Percentiles rank a stretch among this genome's conserved stretches.
Conservation (phyloP, 208 protist species). For the Tritrichomonas foetus region DNA sequence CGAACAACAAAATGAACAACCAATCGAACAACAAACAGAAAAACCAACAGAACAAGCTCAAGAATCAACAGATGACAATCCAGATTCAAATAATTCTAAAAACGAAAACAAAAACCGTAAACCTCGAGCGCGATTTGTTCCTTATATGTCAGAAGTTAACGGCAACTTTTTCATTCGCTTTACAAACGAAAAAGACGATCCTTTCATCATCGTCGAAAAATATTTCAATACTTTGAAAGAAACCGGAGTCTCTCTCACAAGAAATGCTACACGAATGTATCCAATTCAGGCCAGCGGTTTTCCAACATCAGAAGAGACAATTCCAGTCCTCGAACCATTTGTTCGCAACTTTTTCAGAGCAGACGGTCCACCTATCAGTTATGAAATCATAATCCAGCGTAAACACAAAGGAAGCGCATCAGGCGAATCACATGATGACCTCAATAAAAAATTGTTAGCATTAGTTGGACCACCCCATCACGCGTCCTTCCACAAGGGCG, state of each 20-base stretch:
- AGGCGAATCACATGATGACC: conserved; percentile 7
- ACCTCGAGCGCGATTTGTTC: neutral
- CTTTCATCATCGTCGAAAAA: neutral
- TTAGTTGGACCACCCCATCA: neutral
- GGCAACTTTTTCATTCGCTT: conserved; percentile 23
- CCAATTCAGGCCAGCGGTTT: neutral
- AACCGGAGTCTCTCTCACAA: neutral
- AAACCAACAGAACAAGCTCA: neutral
- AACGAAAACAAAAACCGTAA: neutral
- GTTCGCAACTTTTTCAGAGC: neutral
- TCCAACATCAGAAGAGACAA: neutral
- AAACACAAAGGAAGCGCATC: neutral
- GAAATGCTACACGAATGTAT: neutral
- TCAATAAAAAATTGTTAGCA: neutral
- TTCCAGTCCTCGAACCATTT: neutral
- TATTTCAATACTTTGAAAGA: neutral
- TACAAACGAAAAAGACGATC: neutral
- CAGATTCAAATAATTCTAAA: neutral
- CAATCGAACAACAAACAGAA: neutral
- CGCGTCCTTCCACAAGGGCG: neutral
- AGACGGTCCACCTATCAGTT: neutral
- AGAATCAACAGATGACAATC: neutral
- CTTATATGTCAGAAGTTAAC: conserved; percentile 26
- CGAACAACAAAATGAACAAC: neutral
- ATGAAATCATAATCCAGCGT: neutral